A percentile compares a stretch with the other conserved stretches of the same genome.
Conservation (phyloP, 192 early-diverging fungal species). For the Linnemannia zychae region DNA sequence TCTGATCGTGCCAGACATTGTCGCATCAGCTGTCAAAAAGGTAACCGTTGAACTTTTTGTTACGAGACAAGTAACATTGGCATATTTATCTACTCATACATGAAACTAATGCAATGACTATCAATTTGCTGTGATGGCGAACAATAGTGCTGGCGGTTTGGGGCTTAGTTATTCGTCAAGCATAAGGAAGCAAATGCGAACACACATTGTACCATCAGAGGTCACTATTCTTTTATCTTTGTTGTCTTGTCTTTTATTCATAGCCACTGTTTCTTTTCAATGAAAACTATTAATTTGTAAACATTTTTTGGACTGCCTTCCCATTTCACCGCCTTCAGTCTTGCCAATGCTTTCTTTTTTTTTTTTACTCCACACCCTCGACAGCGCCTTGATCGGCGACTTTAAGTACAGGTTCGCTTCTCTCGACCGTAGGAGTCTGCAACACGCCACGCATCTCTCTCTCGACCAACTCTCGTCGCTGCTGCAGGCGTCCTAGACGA, state of each 20-base stretch:
- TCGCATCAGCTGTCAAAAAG: slow-evolving; percentile 44
- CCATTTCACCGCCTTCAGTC: not conserved
- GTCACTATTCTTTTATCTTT: not conserved
- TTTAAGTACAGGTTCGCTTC: not conserved
- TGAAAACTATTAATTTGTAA: not conserved
- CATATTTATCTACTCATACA: not conserved
- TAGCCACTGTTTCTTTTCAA: not conserved
- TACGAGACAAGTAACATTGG: not conserved
- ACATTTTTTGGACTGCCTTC: not conserved
- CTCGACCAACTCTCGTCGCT: slow-evolving; percentile 58
- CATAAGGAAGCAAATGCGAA: slow-evolving; percentile 22
- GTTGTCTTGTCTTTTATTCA: not conserved
- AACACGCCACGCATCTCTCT: slow-evolving; percentile 21
- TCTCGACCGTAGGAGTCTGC: not conserved
- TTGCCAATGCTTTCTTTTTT: not conserved
- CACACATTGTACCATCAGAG: not conserved
- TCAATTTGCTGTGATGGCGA: not conserved
- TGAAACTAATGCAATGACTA: not conserved
- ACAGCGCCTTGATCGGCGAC: not conserved
- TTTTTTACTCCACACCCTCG: not conserved
- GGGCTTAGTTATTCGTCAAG: slow-evolving; percentile 46
- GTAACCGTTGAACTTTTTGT: not conserved
- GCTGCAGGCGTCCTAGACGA: slow-evolving; percentile 53
- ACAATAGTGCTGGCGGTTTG: slow-evolving; percentile 42
- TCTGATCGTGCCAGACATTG: slow-evolving; percentile 56